Percentiles rank a stretch among this genome's conserved stretches.
These are phyloP conservation scores for Trichoderma oligosporum DNA, from an alignment of 2,329 filamentous ascomycete genomes.

Conservation along the genomic window DNA sequence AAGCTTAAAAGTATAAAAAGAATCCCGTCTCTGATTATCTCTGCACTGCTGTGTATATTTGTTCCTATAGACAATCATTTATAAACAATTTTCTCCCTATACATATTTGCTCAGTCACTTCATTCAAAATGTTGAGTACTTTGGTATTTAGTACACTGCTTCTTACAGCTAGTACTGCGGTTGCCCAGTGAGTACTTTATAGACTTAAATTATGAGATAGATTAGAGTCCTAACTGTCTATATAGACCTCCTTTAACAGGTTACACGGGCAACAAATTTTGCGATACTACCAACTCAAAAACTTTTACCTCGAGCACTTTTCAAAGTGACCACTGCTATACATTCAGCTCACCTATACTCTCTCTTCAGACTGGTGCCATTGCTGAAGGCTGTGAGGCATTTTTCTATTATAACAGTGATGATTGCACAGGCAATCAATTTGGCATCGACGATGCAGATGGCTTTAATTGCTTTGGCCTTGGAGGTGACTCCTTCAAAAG, in stretches of 20 bases:
- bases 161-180: neutral
- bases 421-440: neutral
- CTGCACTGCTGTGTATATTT: neutral
- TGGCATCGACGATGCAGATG: neutral
- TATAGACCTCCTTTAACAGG: neutral
- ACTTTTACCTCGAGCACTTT: neutral
- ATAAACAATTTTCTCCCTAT: too few relatives aligned
- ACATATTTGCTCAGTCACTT: neutral
- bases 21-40: neutral
- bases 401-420: neutral
- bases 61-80: neutral
- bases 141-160: neutral
- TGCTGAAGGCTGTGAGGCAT: neutral
- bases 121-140: neutral
- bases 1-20: neutral
- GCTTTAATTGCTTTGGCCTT: neutral
- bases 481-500: neutral
- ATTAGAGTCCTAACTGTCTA: neutral
- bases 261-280: neutral
- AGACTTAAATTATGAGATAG: neutral
- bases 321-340: neutral
- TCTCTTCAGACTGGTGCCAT: neutral
- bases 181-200: neutral
- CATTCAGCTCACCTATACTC: neutral
- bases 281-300: neutral